Evolutionary conservation across 495 filamentous ascomycete genomes (phyloP).

Genomic region (Daldinia bambusicola): DNA sequence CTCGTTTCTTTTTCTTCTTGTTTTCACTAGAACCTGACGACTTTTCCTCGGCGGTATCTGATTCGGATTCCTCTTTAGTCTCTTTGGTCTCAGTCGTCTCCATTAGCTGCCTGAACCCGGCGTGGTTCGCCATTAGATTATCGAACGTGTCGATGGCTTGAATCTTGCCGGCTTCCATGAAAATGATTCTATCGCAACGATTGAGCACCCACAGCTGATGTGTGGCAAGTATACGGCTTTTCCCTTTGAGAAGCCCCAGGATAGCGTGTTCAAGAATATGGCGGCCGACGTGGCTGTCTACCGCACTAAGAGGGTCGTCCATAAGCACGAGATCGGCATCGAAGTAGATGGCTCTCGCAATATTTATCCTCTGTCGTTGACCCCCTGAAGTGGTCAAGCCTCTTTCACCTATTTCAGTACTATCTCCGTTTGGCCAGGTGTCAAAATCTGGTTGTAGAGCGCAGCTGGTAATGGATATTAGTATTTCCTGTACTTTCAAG

Average conservation of each 20-base stretch:
- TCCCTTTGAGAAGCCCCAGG: conserved; percentile 85
- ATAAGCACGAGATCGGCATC: conserved; percentile 83
- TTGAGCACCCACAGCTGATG: conserved; percentile 93
- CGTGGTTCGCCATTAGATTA: conserved; percentile 80
- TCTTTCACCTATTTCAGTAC: conserved; percentile 80
- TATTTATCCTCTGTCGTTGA: conserved; percentile 85
- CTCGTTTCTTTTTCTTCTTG: conserved; percentile 72
- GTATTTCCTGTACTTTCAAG: conserved; percentile 9
- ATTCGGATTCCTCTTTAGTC: conserved; percentile 59
- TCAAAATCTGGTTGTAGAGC: conserved; percentile 77
- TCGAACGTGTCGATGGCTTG: conserved; percentile 87
- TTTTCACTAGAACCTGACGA: conserved; percentile 54
- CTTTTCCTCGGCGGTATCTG: conserved; percentile 52
- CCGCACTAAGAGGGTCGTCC: conserved; percentile 85
- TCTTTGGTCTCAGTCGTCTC: conserved; percentile 81
- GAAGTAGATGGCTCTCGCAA: conserved; percentile 86
- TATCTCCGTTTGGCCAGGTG: conserved; percentile 77
- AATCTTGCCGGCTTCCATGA: conserved; percentile 87
- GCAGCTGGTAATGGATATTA: conserved; percentile 60
- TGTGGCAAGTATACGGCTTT: conserved; percentile 90
- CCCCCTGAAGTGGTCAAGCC: conserved; percentile 86
- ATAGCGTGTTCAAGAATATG: conserved; percentile 98
- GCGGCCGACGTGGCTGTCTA: conserved; percentile 87
- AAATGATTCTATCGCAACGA: conserved; percentile 89
- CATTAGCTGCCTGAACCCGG: conserved; percentile 82